Base-by-base conservation (phyloP, 2,329 filamentous ascomycete species). In the Beauveria varroae region DNA sequence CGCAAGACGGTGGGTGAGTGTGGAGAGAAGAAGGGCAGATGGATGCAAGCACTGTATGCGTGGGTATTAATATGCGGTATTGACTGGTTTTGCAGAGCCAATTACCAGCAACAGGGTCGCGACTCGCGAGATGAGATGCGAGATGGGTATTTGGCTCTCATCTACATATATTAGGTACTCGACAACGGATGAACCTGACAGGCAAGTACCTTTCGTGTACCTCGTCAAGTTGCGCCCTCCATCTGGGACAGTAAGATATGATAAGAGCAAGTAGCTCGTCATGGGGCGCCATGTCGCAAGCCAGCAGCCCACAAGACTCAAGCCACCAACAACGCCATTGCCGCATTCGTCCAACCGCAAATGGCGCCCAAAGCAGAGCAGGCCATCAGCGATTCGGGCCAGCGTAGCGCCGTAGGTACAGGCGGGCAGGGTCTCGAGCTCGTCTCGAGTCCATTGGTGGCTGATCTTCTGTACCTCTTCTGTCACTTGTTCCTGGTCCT, bases 391-490 rank as follows among this genome's bases (percentile, higher is more conserved):
- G 34, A 37, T 37, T 37, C 34, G 34, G 34, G 34, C 34, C 10
- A 14, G 34, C 34, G n/a, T 5, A 26, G 5, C 24, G 3, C 3
- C 24, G 34, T 37, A 43, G 43, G 44, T 22, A 22, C 44, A 24
- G 34, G 34, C 34, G 12, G 14, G 34, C 34, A 37, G 34, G 34
- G 34, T 37, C 5, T 37, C 34, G 34, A 37, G 34, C 34, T 37
- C 34, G 34, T 37, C 34, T 37, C 34, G 34, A 37, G 40, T n/a
- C 37, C 16, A 22, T 9, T 26, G 16, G 34, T 37, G 52, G 52
- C 20, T 20, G 34, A 16, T 12, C 52, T 56, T 58, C 56, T 58
- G 56, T 58, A 52, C 57, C n/a, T 28, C n/a, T 59, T 59, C 57
- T 58, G 55, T 49, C 44, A 49, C 55, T 57, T 58, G 55, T 58